Evolutionary conservation across 106 monocot species (phyloP).

Genomic region (Alisma plantagoaquatica): DNA sequence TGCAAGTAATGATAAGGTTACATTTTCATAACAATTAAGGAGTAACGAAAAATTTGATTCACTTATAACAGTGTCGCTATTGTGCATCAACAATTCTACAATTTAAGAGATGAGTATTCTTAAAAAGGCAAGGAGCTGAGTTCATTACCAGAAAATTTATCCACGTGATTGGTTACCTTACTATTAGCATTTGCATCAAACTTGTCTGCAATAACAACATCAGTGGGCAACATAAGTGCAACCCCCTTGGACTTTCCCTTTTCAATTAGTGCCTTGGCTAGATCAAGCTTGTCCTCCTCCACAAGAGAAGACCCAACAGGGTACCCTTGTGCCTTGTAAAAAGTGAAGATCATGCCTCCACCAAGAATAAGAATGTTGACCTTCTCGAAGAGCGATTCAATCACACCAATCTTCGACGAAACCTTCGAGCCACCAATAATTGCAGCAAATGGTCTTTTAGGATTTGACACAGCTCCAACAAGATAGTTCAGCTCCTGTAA

Average conservation of each 20-base stretch:
- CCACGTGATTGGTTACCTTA: too few relatives aligned
- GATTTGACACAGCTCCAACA: conserved; percentile 24
- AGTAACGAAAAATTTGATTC: too few relatives aligned
- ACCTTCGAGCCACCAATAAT: conserved; percentile 23
- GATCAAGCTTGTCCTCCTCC: conserved; percentile 22
- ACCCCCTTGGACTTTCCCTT: conserved; percentile 19
- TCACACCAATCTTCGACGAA: conserved; percentile 17
- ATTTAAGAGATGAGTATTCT: too few relatives aligned
- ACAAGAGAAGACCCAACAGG: conserved; percentile 16
- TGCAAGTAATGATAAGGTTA: too few relatives aligned
- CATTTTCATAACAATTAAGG: too few relatives aligned
- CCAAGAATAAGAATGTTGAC: conserved; percentile 19
- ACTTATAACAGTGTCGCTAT: too few relatives aligned
- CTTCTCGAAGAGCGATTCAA: conserved; percentile 25
- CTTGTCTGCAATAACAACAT: conserved; percentile 23
- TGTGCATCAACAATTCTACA: too few relatives aligned
- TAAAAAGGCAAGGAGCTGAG: too few relatives aligned
- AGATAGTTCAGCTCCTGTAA: conserved; percentile 24
- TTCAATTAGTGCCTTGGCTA: conserved; percentile 18
- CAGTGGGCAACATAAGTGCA: conserved; percentile 18
- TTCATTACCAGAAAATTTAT: too few relatives aligned
- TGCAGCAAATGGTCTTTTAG: conserved; percentile 21
- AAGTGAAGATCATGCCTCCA: conserved; percentile 21
- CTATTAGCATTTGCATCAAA: conserved; percentile 20
- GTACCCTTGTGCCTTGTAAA: conserved; percentile 22